Evolutionary conservation across 2,329 filamentous ascomycete species (phyloP), one percentile per base, ranked within the genome.

Genomic region (Capronia coronata): DNA sequence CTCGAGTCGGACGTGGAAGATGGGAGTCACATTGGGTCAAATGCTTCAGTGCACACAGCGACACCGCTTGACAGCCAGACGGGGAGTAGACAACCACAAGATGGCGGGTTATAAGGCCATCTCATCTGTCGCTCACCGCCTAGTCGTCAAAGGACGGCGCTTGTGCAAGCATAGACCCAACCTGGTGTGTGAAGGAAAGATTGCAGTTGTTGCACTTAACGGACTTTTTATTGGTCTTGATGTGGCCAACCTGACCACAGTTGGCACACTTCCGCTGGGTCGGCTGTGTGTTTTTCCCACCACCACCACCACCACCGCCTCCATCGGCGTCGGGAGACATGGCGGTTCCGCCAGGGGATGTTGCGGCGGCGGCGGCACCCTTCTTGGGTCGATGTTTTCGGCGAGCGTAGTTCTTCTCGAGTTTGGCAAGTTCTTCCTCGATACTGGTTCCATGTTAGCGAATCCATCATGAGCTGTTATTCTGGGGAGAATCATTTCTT

Each of bases 201-300:
- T 57, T 42, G 46, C 57, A 61, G 49, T 53, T 44, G 46, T 53
- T 54, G 58, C 60, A 61, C 57, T 60, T 55, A 60, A 69, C 76
- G 71, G 79, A 93, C 88, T 96, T 97, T 74, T 96, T 94, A 75
- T 97, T 97, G 41, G 91, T 97, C 71, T 96, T 96, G 75, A 98
- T 98, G 65, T 98, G 93, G 25, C 93, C 93, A 47, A 94, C 86
- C 67, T 93, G 86, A 43, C 93, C 93, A 71, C 93, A 98, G 68
- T 96, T 97, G 59, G 93, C 93, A 71, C 93, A 98, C 73, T 97
- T 97, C 62, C 94, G 79, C 48, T 77, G 75, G 9, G 80, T 83
- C 38, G 75, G 75, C n/a, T 57, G 53, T 29, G 73, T 75, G 27
- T 84, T 84, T 49, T 87, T 94, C 54, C 83, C 82, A 41, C 90